phyloP scores from a whole-genome alignment of 352 stramenopile species.

The Phytophthora sansomeana region DNA sequence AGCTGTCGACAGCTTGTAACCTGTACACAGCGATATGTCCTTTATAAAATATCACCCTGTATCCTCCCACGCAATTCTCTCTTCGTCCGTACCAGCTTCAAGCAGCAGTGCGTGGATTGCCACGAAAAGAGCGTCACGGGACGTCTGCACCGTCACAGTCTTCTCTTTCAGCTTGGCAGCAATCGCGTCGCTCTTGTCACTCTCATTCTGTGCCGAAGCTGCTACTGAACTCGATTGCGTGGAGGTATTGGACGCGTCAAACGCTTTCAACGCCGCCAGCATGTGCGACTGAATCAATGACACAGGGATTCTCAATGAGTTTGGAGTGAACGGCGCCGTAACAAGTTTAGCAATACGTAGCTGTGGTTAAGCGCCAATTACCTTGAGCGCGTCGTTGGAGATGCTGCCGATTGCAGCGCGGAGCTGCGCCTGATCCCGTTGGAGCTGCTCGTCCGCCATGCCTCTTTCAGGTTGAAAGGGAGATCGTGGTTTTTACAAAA shows the following conservation, averaged over 20 bases:
- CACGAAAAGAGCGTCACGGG: conserved; percentile 75
- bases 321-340: neutral
- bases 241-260: conserved; percentile 30
- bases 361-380: conserved; percentile 2
- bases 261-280: conserved; percentile 62
- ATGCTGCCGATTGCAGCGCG: conserved; percentile 44
- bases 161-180: conserved; percentile 52
- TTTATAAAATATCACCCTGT: neutral
- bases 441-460: conserved; percentile 45
- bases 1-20: conserved; percentile 45
- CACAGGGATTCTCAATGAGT: conserved; percentile 26
- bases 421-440: conserved; percentile 48
- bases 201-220: conserved; percentile 8
- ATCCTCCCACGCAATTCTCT: neutral
- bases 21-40: conserved; percentile 29
- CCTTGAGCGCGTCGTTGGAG: conserved; percentile 45
- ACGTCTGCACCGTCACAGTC: conserved; percentile 48
- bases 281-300: conserved; percentile 68
- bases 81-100: conserved; percentile 63
- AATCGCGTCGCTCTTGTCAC: conserved; percentile 57
- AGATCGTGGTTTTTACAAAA: neutral
- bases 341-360: neutral
- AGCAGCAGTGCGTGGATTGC: conserved; percentile 74
- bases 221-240: conserved; percentile 2
- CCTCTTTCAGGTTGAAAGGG: conserved; percentile 19